These are phyloP conservation scores for Amanita pallidorosea DNA, from an alignment of 768 basidiomycete species.

Conservation along the genomic window DNA sequence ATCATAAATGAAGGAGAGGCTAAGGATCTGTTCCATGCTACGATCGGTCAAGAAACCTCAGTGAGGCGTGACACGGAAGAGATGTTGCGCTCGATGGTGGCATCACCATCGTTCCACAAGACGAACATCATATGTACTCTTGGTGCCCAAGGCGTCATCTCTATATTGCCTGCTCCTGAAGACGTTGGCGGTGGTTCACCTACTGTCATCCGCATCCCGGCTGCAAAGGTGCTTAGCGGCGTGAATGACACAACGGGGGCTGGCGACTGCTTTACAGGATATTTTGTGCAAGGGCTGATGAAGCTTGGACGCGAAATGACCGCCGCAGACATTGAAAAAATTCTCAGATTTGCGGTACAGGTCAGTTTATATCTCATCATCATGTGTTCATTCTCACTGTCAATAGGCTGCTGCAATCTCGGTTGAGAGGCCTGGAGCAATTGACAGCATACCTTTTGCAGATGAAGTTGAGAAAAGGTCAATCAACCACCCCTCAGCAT, in stretches of 20 bases:
- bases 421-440: constrained; percentile 44
- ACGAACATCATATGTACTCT: constrained; percentile 50
- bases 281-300: constrained; percentile 48
- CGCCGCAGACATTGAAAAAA: constrained; percentile 19
- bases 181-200: constrained; percentile 10
- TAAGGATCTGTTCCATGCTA: constrained; percentile 19
- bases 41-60: constrained; percentile 7
- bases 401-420: constrained; percentile 50
- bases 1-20: constrained; percentile 48
- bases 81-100: constrained; percentile 12
- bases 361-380: constrained; percentile 14
- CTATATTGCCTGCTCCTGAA: constrained; percentile 22
- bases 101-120: constrained; percentile 15
- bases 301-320: constrained; percentile 18
- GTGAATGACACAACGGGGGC: constrained; percentile 51
- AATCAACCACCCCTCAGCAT: too few species aligned
- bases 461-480: constrained; percentile 23
- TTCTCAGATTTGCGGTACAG: constrained; percentile 31
- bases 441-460: constrained; percentile 42
- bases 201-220: constrained; percentile 30
- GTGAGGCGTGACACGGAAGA: constrained; percentile 5
- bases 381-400: not conserved
- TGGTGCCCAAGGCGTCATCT: constrained; percentile 39
- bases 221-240: constrained; percentile 28
- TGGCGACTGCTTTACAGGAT: constrained; percentile 56